phyloP scores from a whole-genome alignment of 768 basidiomycete species.

The Boletus sensibilis region DNA sequence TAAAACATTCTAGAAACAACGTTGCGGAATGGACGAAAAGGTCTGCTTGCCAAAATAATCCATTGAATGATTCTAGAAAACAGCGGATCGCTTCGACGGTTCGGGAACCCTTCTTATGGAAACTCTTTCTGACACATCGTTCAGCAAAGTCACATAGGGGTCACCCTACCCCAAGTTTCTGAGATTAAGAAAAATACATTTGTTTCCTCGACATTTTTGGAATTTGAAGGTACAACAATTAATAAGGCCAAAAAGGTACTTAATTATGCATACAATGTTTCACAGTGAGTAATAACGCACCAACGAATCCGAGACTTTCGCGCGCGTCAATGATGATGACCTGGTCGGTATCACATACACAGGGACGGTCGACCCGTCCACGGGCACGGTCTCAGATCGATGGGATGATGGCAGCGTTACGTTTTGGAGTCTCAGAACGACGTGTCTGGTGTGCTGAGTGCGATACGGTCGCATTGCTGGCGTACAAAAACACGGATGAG shows the following conservation, averaged over 20 bases:
- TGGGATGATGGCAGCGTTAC: not conserved
- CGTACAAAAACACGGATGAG: not conserved
- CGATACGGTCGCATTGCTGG: not conserved
- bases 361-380: no score
- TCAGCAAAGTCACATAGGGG: not conserved
- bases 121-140: not conserved
- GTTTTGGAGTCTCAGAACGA: not conserved
- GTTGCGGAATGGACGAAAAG: not conserved
- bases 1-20: slow-evolving; percentile 10
- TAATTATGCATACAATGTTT: not conserved
- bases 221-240: not conserved
- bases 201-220: not conserved
- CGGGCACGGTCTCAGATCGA: not conserved
- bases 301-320: not conserved
- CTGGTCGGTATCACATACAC: not conserved
- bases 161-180: not conserved
- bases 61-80: not conserved
- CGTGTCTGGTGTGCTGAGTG: not conserved
- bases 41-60: not conserved
- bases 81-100: no score
- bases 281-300: not conserved
- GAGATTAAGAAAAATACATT: not conserved
- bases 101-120: not conserved
- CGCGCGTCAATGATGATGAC: not conserved
- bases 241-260: no score